Base-by-base conservation (phyloP, 1,139 yeast species). In the Hanseniaspora sp. region DNA sequence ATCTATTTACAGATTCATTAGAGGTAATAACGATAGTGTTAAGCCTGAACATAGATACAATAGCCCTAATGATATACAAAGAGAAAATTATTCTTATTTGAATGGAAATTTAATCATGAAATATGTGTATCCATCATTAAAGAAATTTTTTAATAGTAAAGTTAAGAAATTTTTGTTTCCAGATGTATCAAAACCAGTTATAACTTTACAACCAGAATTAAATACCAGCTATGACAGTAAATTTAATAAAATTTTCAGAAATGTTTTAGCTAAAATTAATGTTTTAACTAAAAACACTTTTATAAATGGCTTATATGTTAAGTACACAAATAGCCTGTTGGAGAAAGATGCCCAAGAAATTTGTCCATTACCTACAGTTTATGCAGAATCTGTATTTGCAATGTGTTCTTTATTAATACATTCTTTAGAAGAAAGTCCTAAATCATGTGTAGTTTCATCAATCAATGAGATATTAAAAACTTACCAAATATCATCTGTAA, bases 381-480 rank as follows among this genome's bases (percentile, higher is more conserved):
- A 82, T 63, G 78, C 86, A 0, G 77, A 82, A n/a, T 75, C 82
- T 47, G 73, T 85, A 1, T 65, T 82, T 12, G 69, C 86, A 4
- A 74, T 81, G 55, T 69, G 82, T 56, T 69, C 67, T 1, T 55
- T 67, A 12, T 40, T 81, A 38, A 71, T 77, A n/a, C 79, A 75
- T 60, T 79, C 88, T 0, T 72, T 78, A 33, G 79, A 77, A 56
- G 87, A 83, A 63, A 88, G 82, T 59, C 78, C 77, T 55, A 74
- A 70, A 54, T 75, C 77, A 40, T 70, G 75, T 8, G 76, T 82
- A 1, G 74, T 76, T 13, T 74, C 75, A 23, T 71, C 76, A 35
- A 74, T 83, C 23, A 74, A 83, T 9, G 83, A 80, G 52, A 75
- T 78, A 1, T 66, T 83, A 56, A 79, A 79, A 46, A 66, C 78